Base-by-base conservation (phyloP, 805 yeast species). In the Pichia heedii region DNA sequence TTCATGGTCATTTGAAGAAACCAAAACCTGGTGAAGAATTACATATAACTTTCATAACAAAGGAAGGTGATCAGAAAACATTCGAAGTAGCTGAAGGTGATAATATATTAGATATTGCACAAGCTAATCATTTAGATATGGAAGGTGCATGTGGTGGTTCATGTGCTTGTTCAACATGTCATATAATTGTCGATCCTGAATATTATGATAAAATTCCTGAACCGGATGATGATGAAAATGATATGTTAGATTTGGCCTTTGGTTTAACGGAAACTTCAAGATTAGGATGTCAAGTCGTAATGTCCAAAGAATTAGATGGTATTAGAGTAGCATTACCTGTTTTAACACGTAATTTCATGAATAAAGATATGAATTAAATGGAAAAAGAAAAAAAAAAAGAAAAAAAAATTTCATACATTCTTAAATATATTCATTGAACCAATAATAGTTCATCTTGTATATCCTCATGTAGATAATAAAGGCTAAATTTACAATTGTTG, bases 121-220 rank as follows among this genome's bases (percentile, higher is more conserved):
- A 93, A 66, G 94, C 93, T 3, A 66, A 89, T 58, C 83, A 89
- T 55, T 64, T 93, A 45, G 98, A 93, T 52, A 89, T 93, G 93
- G 98, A 93, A 62, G 96, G 81, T 37, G 98, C 98, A 0, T 93
- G 98, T 65, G 98, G 98, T 20, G 98, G 97, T 4, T 87, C 97
- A 4, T 93, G 98, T 70, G 98, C 98, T 1, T 93, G 98, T 62
- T 88, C 97, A 5, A 93, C 98, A 0, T 93, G 98, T 60, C 98
- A 93, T 65, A 81, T 93, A 42, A 90, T 93, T 40, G 88, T 93
- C 33, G 98, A 93, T 60, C 97, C 98, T 1, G 96, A 84, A 37
- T 88, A 70, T 61, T 93, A 87, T 65, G 98, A 93, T 58, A 75
- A 68, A 40, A 76, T 93, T 50, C 95, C 93, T 10, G 97, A 93